Percentiles rank a stretch among this genome's conserved stretches.
Conservation (phyloP, 75 land plant genomes). For the Ceratopteris richardii region DNA sequence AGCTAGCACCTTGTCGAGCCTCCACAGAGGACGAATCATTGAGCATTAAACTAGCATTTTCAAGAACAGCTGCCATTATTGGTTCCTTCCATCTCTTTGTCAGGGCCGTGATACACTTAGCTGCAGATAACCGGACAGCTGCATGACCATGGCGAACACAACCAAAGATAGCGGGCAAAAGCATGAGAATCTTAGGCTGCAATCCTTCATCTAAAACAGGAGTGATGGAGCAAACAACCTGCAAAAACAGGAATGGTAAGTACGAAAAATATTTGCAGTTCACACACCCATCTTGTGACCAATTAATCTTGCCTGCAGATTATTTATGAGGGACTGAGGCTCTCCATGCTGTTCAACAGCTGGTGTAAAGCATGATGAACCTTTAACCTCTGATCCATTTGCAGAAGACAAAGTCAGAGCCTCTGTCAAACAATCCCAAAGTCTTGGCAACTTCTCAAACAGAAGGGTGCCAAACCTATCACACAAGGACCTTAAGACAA, state of each 20-base stretch:
- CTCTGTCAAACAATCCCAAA: slow-evolving; percentile 95
- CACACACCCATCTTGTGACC: not conserved
- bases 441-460: slow-evolving; percentile 81
- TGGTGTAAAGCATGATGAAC: slow-evolving; percentile 8
- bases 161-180: slow-evolving; percentile 80
- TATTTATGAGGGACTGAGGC: slow-evolving; percentile 81
- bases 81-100: slow-evolving; percentile 61
- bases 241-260: slow-evolving; percentile 10
- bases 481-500: slow-evolving; percentile 73
- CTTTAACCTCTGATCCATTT: slow-evolving; percentile 10
- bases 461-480: slow-evolving; percentile 58
- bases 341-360: slow-evolving; percentile 45
- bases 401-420: slow-evolving; percentile 43
- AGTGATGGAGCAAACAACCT: slow-evolving; percentile 76
- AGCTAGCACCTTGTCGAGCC: slow-evolving; percentile 97
- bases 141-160: slow-evolving; percentile 86
- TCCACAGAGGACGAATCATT: slow-evolving; percentile 52
- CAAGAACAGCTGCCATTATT: slow-evolving; percentile 72
- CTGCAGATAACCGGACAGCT: slow-evolving; percentile 78
- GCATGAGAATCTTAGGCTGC: slow-evolving; percentile 49
- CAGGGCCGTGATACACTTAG: slow-evolving; percentile 86
- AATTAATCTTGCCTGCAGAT: slow-evolving; percentile 61
- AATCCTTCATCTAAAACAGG: slow-evolving; percentile 53
- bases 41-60: slow-evolving; percentile 75
- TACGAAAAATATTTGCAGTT: not conserved